Evolutionary conservation across 768 basidiomycete species (phyloP), one percentile per base, ranked within the genome.

Genomic region (Psilocybe cyanescens): DNA sequence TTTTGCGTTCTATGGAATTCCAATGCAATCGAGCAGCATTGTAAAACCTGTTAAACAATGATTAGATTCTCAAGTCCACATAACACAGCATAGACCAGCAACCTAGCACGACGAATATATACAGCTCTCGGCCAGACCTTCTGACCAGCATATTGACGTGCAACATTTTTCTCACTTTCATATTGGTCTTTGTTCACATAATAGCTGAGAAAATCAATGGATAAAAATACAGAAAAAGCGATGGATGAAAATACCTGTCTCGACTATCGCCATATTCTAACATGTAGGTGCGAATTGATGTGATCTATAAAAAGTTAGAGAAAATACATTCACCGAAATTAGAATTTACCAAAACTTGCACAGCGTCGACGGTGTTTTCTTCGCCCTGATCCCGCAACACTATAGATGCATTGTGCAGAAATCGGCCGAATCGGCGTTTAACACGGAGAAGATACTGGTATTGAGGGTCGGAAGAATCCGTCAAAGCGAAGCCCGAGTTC

Each of bases 301-400:
- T 80, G 50, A 91, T 79, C 88, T 91, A 63, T 49, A 56, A 16
- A 60, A 55, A 24, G 61, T 28, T 19, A 29, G 29, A 35, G 39
- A 12, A 24, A 35, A n/a, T 7, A 14, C 6, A n/a, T 31, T 33
- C n/a, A 12, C 37, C 33, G 17, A 19, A 31, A 7, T 7, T 0
- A 30, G 19, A 49, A 75, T 84, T 58, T 65, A 90, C 91, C 59
- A 92, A 77, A 71, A 86, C 83, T 65, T 89, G 84, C 16, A 94
- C 89, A 4, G 89, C 87, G 73, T 95, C 94, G 7, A 95, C 86
- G 2, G 88, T 89, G 65, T 89, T 91, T 73, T 91, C 89, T 68
- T 90, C 88, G 4, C 91, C 91, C 72, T 92, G 91, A 61, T 85
- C 81, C 37, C 83, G 83, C 65, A 94, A 73, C 16, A 85, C 83